Base-by-base conservation (phyloP, 805 yeast species). In the Kuraishia ogatae region DNA sequence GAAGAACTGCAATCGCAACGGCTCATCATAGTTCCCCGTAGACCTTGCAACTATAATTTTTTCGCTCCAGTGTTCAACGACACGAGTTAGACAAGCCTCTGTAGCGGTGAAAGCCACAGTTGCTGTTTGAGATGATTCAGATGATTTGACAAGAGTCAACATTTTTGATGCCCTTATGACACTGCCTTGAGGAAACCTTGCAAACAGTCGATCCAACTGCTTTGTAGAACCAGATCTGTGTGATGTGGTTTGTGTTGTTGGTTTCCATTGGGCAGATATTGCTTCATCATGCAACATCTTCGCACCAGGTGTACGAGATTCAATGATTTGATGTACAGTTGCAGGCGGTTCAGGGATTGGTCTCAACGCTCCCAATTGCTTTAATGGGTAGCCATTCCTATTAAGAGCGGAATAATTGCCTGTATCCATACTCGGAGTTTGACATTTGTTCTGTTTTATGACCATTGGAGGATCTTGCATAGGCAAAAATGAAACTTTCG, bases 61-160 rank as follows among this genome's bases (percentile, higher is more conserved):
- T 64, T 92, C 97, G 57, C 78, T 81, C 94, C 97, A 90, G 51
- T 90, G 70, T 56, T 88, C 92, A 10, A 75, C 58, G 1, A 87
- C 76, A 53, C 85, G 69, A 0, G 88, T 74, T 48, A 81, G 81
- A 24, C 75, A 72, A 1, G 76, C 71, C 55, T 81, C 83, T 10
- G 67, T 59, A 0, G 62, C 57, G 4, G 73, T 66, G 13, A 75
- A 64, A 35, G 59, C 64, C 28, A 59, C 60, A 5, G 64, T 62
- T 5, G 48, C 50, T 19, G 48, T 19, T n/a, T 48, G 22, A 15
- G 26, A 29, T 19, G 24, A 10, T 21, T 19, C 26, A 13, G 74
- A 63, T 7, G 63, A 56, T 62, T 83, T 84, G 19, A 83, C 77
- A 70, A 83, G 71, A 0, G 89, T 89, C 20, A 92, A 71, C 82